Evolutionary conservation across 768 basidiomycete genomes (phyloP).

Genomic region (Lactarius trivialis): DNA sequence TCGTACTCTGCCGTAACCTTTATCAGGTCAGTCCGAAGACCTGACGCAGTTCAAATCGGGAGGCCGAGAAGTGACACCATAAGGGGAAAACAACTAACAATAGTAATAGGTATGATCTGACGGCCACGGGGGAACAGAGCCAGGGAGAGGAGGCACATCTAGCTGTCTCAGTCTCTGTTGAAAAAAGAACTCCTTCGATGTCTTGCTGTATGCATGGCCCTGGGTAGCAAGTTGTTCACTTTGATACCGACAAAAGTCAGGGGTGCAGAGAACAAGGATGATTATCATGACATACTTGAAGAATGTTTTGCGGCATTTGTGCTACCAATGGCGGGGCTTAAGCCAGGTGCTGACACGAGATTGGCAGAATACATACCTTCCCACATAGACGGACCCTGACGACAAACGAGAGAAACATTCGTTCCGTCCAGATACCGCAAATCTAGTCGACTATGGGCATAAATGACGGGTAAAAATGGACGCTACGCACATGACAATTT

Average conservation of each 20-base stretch:
- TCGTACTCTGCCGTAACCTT: background rate
- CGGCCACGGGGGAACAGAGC: background rate
- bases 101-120: background rate
- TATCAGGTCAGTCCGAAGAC: slow-evolving; percentile 2
- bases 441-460: background rate
- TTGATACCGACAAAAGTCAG: background rate
- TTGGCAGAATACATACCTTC: slow-evolving; percentile 1
- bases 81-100: background rate
- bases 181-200: background rate
- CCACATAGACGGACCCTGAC: slow-evolving; percentile 14
- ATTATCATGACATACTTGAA: slow-evolving; percentile 1
- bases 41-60: background rate
- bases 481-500: slow-evolving; percentile 43
- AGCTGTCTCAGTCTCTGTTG: background rate
- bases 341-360: background rate
- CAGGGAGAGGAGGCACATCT: background rate
- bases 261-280: background rate
- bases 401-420: slow-evolving; percentile 16
- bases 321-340: background rate
- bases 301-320: slow-evolving; percentile 3
- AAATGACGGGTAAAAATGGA: background rate
- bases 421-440: slow-evolving; percentile 35
- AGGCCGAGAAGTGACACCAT: background rate
- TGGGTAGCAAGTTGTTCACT: background rate
- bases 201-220: background rate